These are phyloP conservation scores for Zygosaccharomyces pseudorouxii DNA, from an alignment of 805 yeast species.

Conservation along the genomic window DNA sequence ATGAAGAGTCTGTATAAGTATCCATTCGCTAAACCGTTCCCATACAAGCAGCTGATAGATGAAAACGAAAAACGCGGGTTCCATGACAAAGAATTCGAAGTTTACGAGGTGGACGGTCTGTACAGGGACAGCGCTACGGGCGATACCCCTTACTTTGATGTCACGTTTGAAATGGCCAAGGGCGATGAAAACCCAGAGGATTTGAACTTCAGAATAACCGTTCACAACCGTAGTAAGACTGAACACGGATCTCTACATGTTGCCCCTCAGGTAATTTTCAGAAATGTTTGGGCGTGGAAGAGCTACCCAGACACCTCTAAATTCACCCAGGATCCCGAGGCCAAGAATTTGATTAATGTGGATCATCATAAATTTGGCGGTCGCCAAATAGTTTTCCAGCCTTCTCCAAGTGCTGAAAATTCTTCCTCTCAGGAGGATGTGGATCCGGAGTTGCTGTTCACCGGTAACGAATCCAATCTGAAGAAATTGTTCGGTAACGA, in stretches of 20 bases:
- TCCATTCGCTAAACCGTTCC: slow-evolving; percentile 73
- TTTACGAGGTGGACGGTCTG: slow-evolving; percentile 68
- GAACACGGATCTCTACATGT: slow-evolving; percentile 86
- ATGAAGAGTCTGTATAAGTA: slow-evolving; percentile 89
- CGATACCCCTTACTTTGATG: slow-evolving; percentile 76
- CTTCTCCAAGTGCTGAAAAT: slow-evolving; percentile 51
- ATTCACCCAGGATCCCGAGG: slow-evolving; percentile 36
- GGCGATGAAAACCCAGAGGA: slow-evolving; percentile 77
- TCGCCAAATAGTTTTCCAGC: slow-evolving; percentile 65
- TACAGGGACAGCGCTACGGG: slow-evolving; percentile 48
- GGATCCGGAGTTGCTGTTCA: slow-evolving; percentile 72
- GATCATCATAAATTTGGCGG: slow-evolving; percentile 67
- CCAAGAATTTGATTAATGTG: slow-evolving; percentile 49
- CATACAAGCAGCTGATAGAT: slow-evolving; percentile 67
- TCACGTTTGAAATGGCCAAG: slow-evolving; percentile 86
- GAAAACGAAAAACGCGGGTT: slow-evolving; percentile 65
- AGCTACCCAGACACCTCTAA: slow-evolving; percentile 48
- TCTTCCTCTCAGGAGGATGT: slow-evolving; percentile 45
- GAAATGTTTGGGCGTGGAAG: slow-evolving; percentile 96
- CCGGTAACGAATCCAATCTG: slow-evolving; percentile 85
- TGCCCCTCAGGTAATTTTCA: slow-evolving; percentile 74
- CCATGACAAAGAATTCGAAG: slow-evolving; percentile 69
- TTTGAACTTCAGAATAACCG: slow-evolving; percentile 76
- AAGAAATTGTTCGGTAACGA: slow-evolving; percentile 58
- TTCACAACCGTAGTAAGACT: slow-evolving; percentile 68